Base-by-base conservation (phyloP, 768 basidiomycete genomes). In the Dioszegia crocea region DNA sequence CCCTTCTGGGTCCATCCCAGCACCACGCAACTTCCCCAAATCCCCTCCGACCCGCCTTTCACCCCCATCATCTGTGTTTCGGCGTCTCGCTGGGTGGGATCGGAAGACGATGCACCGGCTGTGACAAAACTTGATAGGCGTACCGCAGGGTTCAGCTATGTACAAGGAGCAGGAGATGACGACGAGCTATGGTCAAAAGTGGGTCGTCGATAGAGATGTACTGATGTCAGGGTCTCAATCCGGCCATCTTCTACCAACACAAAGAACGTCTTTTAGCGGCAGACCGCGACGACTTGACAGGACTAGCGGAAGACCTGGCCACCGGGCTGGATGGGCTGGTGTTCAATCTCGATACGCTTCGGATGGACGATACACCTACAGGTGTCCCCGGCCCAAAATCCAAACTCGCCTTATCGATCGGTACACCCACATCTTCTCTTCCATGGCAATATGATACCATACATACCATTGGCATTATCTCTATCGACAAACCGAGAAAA, bases 121-220 rank as follows among this genome's bases (percentile, higher is more conserved):
- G 57, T 65, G 0, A 73, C 70, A 19, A 57, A 60, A 51, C 29
- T 70, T 0, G 55, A 39, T 14, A 59, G 57, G 14, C 56, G 84
- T 6, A 56, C 83, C 0, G 86, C 88, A 59, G 89, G 88, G 0
- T 96, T 86, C 71, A 80, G 85, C 21, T 97, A 97, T 72, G 83
- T 97, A 8, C 92, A 94, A 74, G 94, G 94, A 0, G 89, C 88
- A 0, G 94, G 92, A 0, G 94, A 97, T 68, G 94, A 98, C 67
- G 90, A 93, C 69, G 92, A 96, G 75, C 80, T 88, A 4, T 93
- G 91, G 91, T 83, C 86, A 27, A 83, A 84, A 84, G 88, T 88
- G 56, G 29, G 80, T 72, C 16, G 19, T 31, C 50, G 44, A 43
- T 33, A 16, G 49, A 36, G 31, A 23, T 27, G 10, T 33, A 48